phyloP scores from a whole-genome alignment of 139 green algal genomes.

The Micromonas pusilla region DNA sequence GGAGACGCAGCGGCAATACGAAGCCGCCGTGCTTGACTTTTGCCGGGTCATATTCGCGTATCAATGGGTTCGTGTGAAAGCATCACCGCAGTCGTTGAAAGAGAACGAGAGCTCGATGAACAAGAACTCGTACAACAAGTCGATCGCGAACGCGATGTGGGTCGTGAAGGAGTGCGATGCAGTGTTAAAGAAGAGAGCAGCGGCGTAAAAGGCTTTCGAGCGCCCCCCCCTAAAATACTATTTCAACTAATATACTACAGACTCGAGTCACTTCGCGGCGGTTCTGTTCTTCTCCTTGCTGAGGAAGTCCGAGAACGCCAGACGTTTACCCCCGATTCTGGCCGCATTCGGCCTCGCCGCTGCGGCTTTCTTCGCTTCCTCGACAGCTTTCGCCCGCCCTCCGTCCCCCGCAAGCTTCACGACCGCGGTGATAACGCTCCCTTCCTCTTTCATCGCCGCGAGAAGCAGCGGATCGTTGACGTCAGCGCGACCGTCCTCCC shows the following conservation, averaged over 20 bases:
- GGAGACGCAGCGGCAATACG: conserved; percentile 21
- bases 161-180: neutral
- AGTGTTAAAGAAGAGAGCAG: conserved; percentile 4
- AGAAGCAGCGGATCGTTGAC: neutral
- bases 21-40: conserved; percentile 28
- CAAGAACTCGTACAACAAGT: conserved; percentile 33
- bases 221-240: too few species aligned
- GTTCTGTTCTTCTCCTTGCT: neutral
- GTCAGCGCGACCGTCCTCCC: neutral
- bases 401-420: neutral
- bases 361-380: neutral
- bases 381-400: neutral
- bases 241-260: too few species aligned
- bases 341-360: neutral
- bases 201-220: neutral
- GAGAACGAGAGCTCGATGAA: conserved; percentile 9
- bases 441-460: neutral
- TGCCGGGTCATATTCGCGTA: conserved; percentile 24
- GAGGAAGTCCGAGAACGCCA: conserved; percentile 1
- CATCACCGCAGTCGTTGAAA: conserved; percentile 2
- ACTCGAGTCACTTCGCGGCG: too few species aligned
- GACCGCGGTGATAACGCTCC: neutral
- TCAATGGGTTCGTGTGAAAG: conserved; percentile 30
- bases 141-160: conserved; percentile 16
- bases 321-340: neutral